A percentile compares a stretch with the other conserved stretches of the same genome.
Conservation (phyloP, 139 green algal species). For the Desmodesmus armatus region DNA sequence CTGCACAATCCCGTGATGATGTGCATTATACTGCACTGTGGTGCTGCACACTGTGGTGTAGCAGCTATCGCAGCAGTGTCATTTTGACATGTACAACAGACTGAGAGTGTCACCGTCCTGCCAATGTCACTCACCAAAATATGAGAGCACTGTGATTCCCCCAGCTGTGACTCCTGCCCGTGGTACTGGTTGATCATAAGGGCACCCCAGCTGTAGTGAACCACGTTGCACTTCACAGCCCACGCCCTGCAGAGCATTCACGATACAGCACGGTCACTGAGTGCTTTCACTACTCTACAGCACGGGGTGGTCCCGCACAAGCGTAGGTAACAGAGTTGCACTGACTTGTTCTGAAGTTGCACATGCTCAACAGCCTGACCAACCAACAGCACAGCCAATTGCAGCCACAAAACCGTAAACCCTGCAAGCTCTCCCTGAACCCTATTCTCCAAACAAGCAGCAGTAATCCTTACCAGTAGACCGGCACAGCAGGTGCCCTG, state of each 20-base stretch:
- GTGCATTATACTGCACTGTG: neutral
- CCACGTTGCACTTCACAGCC: conserved; percentile 59
- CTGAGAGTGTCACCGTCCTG: neutral
- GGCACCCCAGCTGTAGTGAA: conserved; percentile 60
- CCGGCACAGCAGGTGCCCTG: conserved; percentile 65
- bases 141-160: conserved; percentile 7
- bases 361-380: neutral
- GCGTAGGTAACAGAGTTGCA: neutral
- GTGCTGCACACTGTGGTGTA: neutral
- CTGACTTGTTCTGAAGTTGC: neutral
- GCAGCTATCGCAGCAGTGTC: too few relatives aligned
- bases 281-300: too few relatives aligned
- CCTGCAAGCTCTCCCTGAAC: too few relatives aligned
- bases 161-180: conserved; percentile 40
- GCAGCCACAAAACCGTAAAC: neutral
- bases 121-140: neutral
- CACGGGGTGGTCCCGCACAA: neutral
- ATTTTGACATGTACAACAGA: neutral
- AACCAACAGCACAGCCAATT: neutral
- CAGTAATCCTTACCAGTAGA: conserved; percentile 58
- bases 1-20: too few relatives aligned
- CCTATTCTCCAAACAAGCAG: neutral
- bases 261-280: neutral
- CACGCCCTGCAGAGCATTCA: conserved; percentile 47
- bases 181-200: conserved; percentile 69